A percentile compares a stretch with the other conserved stretches of the same genome.
phyloP scores from a whole-genome alignment of 148 eudicot species.

The Chenopodium suecicum region DNA sequence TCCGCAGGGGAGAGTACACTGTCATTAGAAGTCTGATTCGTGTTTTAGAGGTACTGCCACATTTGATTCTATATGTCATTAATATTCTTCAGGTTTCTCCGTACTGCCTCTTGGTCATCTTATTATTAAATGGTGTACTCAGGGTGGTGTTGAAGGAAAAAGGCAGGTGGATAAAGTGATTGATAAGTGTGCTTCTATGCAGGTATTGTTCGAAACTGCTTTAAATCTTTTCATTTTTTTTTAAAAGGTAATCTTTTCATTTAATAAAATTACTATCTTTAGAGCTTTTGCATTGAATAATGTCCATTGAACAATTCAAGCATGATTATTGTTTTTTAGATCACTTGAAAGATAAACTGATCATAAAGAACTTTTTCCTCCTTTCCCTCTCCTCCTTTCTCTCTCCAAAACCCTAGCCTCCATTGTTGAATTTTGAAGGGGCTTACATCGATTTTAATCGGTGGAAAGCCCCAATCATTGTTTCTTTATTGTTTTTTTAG shows the following conservation, averaged over 20 bases:
- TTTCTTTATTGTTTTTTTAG: no score
- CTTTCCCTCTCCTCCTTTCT: no score
- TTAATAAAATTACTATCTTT: neutral
- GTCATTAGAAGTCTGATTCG: slow-evolving; percentile 93
- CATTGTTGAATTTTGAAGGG: no score
- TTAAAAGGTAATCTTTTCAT: neutral
- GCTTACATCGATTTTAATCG: no score
- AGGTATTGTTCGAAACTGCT: slow-evolving; percentile 46
- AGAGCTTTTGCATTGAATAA: neutral
- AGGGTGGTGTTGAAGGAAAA: slow-evolving; percentile 99
- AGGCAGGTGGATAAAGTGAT: slow-evolving; percentile 91
- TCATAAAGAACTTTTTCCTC: no score
- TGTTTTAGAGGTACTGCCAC: slow-evolving; percentile 68
- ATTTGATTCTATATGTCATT: neutral
- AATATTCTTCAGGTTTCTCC: slow-evolving; percentile 1
- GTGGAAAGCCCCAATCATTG: no score
- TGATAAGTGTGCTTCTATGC: slow-evolving; percentile 95
- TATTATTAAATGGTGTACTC: slow-evolving; percentile 25
- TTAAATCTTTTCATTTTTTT: neutral
- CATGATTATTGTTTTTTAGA: neutral
- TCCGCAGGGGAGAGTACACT: slow-evolving; percentile 90
- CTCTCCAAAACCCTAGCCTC: no score
- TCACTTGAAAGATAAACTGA: neutral
- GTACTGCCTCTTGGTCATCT: slow-evolving; percentile 14
- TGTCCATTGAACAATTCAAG: neutral